phyloP scores from a whole-genome alignment of 345 rosid species.

The Trapa incisa region DNA sequence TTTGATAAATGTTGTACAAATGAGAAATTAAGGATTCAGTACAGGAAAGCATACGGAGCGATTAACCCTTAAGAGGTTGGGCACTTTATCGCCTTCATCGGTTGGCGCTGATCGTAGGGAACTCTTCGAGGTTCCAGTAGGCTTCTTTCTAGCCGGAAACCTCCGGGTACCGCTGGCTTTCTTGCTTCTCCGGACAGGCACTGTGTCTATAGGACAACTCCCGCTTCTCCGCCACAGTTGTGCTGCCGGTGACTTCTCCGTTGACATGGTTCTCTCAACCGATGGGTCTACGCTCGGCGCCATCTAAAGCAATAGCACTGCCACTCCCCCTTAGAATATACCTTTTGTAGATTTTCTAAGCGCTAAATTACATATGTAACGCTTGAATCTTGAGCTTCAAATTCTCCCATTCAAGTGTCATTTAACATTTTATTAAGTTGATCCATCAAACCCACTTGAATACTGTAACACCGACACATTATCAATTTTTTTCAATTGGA shows the following conservation, averaged over 20 bases:
- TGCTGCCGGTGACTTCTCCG: constrained; percentile 10
- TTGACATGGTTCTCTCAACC: neutral
- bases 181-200: constrained; percentile 27
- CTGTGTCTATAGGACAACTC: constrained; percentile 36
- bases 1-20: no score
- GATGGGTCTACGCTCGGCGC: constrained; percentile 22
- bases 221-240: constrained; percentile 39
- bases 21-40: neutral
- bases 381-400: no score
- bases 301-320: constrained; percentile 14
- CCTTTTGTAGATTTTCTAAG: no score
- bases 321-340: no score
- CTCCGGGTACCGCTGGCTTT: constrained; percentile 2
- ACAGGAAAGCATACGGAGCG: constrained; percentile 26
- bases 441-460: no score
- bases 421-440: no score
- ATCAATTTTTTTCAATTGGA: no score
- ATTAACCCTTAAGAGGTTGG: constrained; percentile 20
- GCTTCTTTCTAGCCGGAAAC: constrained; percentile 1
- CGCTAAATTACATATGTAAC: no score
- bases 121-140: neutral
- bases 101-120: neutral
- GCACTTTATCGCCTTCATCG: constrained; percentile 5
- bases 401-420: no score
- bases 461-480: no score